A percentile compares a stretch with the other conserved stretches of the same genome.
Conservation (phyloP, 352 stramenopile species). For the Blastocystis sp. region DNA sequence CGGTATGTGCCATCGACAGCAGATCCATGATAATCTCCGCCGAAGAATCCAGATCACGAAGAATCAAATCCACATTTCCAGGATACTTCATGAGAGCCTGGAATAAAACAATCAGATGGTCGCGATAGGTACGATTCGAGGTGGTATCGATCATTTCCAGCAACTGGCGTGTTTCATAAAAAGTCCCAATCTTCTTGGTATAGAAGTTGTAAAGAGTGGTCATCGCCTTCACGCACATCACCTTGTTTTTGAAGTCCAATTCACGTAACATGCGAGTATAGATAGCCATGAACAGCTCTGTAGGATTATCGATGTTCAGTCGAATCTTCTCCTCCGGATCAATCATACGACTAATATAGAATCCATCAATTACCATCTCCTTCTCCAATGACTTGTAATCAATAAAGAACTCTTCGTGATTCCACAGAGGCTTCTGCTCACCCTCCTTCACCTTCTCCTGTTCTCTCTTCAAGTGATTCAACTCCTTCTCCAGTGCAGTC, state of each 20-base stretch:
- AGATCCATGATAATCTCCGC: slow-evolving; percentile 62
- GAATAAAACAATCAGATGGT: slow-evolving; percentile 60
- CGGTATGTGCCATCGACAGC: slow-evolving; percentile 62
- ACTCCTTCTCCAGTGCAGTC: slow-evolving; percentile 71
- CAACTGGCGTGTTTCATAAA: slow-evolving; percentile 66
- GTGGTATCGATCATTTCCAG: slow-evolving; percentile 50
- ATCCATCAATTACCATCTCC: slow-evolving; percentile 78
- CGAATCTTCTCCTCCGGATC: slow-evolving; percentile 61
- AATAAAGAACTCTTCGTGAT: slow-evolving; percentile 87
- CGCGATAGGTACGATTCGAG: slow-evolving; percentile 28
- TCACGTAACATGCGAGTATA: slow-evolving; percentile 70
- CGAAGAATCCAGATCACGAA: slow-evolving; percentile 1
- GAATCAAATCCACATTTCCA: slow-evolving; percentile 58
- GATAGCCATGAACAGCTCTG: slow-evolving; percentile 69
- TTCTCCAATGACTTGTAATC: slow-evolving; percentile 77
- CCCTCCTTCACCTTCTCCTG: slow-evolving; percentile 36
- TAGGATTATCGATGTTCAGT: slow-evolving; percentile 61
- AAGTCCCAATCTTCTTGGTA: slow-evolving; percentile 66
- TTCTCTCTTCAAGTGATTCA: slow-evolving; percentile 73
- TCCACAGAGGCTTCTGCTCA: slow-evolving; percentile 82
- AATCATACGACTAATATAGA: slow-evolving; percentile 78
- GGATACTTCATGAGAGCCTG: slow-evolving; percentile 29
- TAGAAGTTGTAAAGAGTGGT: slow-evolving; percentile 68
- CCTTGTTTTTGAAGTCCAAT: slow-evolving; percentile 66
- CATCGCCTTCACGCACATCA: slow-evolving; percentile 68